phyloP scores from a whole-genome alignment of 2,329 filamentous ascomycete genomes.

The Sodiomyces alkalinus region DNA sequence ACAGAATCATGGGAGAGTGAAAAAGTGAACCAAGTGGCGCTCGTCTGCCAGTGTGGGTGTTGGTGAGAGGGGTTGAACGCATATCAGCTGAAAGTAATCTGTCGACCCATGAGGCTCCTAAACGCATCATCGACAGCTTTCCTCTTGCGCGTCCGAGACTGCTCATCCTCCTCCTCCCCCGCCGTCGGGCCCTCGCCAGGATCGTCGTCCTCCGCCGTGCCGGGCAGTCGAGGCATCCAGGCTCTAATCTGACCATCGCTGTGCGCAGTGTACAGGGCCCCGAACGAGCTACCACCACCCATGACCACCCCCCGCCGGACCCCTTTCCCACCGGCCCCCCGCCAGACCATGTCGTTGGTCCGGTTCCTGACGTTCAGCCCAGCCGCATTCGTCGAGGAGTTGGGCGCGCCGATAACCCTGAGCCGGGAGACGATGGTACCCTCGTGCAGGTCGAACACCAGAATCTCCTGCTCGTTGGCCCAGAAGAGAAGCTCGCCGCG shows the following conservation, averaged over 20 bases:
- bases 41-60: too few species aligned
- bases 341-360: constrained; percentile 65
- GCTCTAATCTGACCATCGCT: constrained; percentile 69
- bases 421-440: constrained; percentile 59
- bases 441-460: constrained; percentile 66
- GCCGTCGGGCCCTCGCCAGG: not conserved
- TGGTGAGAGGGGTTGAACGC: too few species aligned
- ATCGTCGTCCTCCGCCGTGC: constrained; percentile 31
- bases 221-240: constrained; percentile 52
- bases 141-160: constrained; percentile 45
- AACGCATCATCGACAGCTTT: constrained; percentile 71
- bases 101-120: constrained; percentile 55
- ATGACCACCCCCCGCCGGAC: constrained; percentile 43
- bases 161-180: constrained; percentile 25
- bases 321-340: constrained; percentile 43
- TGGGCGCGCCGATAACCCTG: constrained; percentile 42
- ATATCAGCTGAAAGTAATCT: constrained; percentile 42
- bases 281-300: constrained; percentile 35
- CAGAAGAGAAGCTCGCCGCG: constrained; percentile 59
- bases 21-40: not conserved
- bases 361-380: constrained; percentile 48
- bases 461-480: constrained; percentile 67
- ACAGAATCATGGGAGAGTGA: not conserved
- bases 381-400: constrained; percentile 20
- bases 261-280: constrained; percentile 63